Conservation (phyloP, 208 protist species). For the Porcisia deanei region DNA sequence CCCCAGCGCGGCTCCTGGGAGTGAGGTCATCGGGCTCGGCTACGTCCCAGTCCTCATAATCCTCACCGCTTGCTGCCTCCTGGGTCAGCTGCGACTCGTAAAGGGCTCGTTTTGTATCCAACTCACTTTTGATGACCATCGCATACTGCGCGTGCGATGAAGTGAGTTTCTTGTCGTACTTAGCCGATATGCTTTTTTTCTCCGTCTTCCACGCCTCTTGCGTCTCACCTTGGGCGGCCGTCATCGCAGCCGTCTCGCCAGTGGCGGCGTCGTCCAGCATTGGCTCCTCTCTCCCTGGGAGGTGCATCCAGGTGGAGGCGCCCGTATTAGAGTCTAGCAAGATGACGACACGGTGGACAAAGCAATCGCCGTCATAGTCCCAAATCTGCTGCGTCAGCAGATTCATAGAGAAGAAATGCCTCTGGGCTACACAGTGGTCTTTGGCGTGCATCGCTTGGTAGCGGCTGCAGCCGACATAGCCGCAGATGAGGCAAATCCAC, state of each 20-base stretch:
- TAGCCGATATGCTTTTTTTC: conserved; percentile 79
- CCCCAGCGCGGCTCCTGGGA: conserved; percentile 3
- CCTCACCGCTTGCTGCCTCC: conserved; percentile 6
- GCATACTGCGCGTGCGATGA: conserved; percentile 77
- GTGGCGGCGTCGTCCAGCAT: conserved; percentile 23
- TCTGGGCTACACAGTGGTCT: conserved; percentile 60
- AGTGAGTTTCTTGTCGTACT: conserved; percentile 81
- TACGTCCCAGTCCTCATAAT: not conserved
- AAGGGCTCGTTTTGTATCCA: conserved; percentile 60
- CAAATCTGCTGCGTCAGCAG: conserved; percentile 92
- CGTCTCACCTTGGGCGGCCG: conserved; percentile 9
- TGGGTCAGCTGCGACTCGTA: conserved; percentile 44
- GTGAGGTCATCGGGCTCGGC: not conserved
- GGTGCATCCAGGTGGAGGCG: conserved; percentile 65
- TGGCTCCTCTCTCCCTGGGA: conserved; percentile 59
- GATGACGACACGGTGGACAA: conserved; percentile 86
- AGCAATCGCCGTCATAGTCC: conserved; percentile 91
- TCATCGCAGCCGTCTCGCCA: conserved; percentile 8
- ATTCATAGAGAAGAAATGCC: conserved; percentile 91
- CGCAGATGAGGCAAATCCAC: conserved; percentile 93
- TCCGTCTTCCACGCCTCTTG: conserved; percentile 36
- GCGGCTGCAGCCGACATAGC: conserved; percentile 91
- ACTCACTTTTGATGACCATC: conserved; percentile 74
- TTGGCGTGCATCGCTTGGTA: conserved; percentile 92
- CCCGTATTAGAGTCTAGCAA: conserved; percentile 63